Conservation (phyloP, 371 early-diverging fungal genomes). For the Mortierella sp. region DNA sequence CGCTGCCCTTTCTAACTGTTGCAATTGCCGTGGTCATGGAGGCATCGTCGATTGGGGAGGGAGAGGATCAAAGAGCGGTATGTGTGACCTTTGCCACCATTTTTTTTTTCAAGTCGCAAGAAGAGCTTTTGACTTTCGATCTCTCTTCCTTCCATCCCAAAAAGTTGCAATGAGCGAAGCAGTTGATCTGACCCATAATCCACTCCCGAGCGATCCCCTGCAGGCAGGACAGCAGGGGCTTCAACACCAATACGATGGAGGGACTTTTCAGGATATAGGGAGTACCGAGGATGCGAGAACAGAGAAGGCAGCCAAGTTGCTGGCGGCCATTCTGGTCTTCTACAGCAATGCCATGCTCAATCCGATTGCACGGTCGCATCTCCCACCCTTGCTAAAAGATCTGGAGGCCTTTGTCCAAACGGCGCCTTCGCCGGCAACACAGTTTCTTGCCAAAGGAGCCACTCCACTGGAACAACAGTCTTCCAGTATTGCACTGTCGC, state of each 20-base stretch:
- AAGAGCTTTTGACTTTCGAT: background rate
- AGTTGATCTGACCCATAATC: background rate
- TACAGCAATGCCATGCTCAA: slow-evolving; percentile 23
- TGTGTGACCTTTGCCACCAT: slow-evolving; percentile 14
- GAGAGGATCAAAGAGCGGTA: background rate
- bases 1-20: background rate
- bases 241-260: background rate
- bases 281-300: background rate
- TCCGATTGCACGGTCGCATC: background rate
- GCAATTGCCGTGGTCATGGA: slow-evolving; percentile 17
- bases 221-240: background rate
- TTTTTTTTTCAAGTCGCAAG: background rate
- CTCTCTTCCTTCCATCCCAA: background rate
- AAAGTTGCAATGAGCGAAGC: background rate
- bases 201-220: background rate
- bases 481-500: slow-evolving; percentile 1
- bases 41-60: background rate
- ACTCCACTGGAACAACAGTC: slow-evolving; percentile 2
- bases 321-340: slow-evolving; percentile 32
- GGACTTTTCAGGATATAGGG: no score
- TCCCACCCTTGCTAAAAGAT: slow-evolving; percentile 1
- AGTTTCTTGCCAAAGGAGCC: slow-evolving; percentile 10
- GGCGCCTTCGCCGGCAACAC: background rate
- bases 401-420: slow-evolving; percentile 1
- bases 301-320: slow-evolving; percentile 14